Evolutionary conservation across 768 basidiomycete genomes (phyloP), one percentile per base, ranked within the genome.

Genomic region (Lepiota brunneoincarnata): DNA sequence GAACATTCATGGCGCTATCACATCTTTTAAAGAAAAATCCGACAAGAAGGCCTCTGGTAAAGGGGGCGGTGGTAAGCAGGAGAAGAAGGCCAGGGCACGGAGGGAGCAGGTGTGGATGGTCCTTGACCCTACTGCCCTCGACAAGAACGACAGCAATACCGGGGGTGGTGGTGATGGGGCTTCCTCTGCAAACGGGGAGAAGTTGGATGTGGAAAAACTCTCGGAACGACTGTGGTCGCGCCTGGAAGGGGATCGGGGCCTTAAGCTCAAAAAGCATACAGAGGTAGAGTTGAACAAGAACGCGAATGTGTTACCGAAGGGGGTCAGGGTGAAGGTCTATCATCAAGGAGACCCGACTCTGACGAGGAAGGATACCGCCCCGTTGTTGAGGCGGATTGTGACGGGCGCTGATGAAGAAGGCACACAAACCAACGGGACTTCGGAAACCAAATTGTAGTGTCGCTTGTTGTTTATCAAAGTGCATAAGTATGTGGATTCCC

Each of bases 1-100:
- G 4, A 75, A 80, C 6, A 71, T 91, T 20, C 81, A 91, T 1
- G 95, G 93, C 1, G 79, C 95, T 31, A 76, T 98, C 39, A 95
- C 93, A 4, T 80, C 84, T 0, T 96, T 83, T 73, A 73, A 71
- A 17, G 53, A 54, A 3, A 54, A 48, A n/a, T 28, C 45, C 2
- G 72, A 72, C 41, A 64, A 65, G 26, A 74, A 72, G 56, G 76
- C 74, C 55, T 54, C 63, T 10, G 68, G 63, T n/a, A 69, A 67
- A 54, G 51, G 34, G 38, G 42, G 48, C 31, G 11, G 7, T 31
- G 31, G 31, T 2, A 40, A 42, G 45, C 47, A 54, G 14, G 53
- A 54, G 28, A 67, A 59, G 24, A 66, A 64, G 58, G 64, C 67
- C 5, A 92, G 72, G 71, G 45, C 53, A 34, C 45, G 53, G 26